A percentile compares a stretch with the other conserved stretches of the same genome.
phyloP scores from a whole-genome alignment of 352 stramenopile genomes.

The Phytophthora capsici region DNA sequence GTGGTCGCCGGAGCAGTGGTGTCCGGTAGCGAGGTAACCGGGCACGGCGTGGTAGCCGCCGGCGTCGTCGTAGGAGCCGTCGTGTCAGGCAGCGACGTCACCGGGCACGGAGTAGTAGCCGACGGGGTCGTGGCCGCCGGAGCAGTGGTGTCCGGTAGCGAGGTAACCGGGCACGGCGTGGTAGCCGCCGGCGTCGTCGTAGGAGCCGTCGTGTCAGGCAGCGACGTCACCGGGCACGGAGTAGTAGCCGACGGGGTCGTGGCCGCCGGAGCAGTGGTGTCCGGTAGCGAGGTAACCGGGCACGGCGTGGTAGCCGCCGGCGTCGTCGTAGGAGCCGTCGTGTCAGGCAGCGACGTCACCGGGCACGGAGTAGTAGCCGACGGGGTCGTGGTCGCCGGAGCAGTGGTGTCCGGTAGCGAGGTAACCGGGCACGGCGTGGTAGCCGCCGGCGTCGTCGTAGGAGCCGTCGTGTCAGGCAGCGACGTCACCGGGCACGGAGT shows the following conservation, averaged over 20 bases:
- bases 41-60: background rate
- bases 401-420: slow-evolving; percentile 7
- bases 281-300: slow-evolving; percentile 15
- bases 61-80: background rate
- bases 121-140: background rate
- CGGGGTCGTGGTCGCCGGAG: background rate
- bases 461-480: slow-evolving; percentile 1
- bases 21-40: slow-evolving; percentile 12
- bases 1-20: background rate
- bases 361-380: slow-evolving; percentile 4
- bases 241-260: background rate
- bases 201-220: background rate
- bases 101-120: slow-evolving; percentile 4
- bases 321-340: background rate
- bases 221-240: background rate
- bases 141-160: background rate
- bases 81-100: slow-evolving; percentile 13
- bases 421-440: slow-evolving; percentile 12
- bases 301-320: background rate
- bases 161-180: background rate
- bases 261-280: background rate
- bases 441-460: background rate
- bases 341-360: slow-evolving; percentile 2
- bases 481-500: background rate
- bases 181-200: background rate